Evolutionary conservation across 2,329 filamentous ascomycete species (phyloP), one percentile per base, ranked within the genome.

Genomic region (Coccinonectria pachysandricola): DNA sequence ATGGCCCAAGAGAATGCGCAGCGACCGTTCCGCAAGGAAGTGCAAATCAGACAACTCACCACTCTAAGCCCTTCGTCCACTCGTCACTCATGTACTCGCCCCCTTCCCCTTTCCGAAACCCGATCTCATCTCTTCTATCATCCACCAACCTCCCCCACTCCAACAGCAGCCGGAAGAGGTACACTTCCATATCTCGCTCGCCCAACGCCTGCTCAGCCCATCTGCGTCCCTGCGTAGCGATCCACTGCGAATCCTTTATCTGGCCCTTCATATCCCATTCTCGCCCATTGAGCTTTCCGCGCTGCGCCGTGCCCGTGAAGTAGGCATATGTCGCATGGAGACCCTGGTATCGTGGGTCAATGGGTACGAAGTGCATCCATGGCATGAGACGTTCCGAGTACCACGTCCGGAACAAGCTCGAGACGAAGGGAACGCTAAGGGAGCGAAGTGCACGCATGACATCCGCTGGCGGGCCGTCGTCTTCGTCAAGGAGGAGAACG

Each of bases 291-390:
- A 66, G 39, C 25, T 43, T 44, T 10, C 59, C 60, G 18, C 43
- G 42, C 11, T 42, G 43, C 30, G 64, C 57, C 5, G 72, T 60
- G 0, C 79, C 80, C 4, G 65, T 59, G 45, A 91, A 88, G 53
- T 85, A 91, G 0, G 78, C 70, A 28, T 87, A 53, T 0, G 77
- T 83, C 35, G 72, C 75, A 60, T 81, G 84, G 20, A 91, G 56
- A 1, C 71, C 79, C 34, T 86, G 79, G 12, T 81, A 72, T 3
- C 83, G 68, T 2, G 79, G 40, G 47, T 91, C 83, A 10, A 87
- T 56, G 7, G 84, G 84, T 2, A 88, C 76, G 42, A 85, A 91
- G 49, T 92, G 83, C 22, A 77, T 59, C 83, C 83, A 92, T 0
- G 83, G 71, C 31, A 65, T 68, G 10, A 91, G 54, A 5, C 84